Conservation (phyloP, 192 early-diverging fungal genomes). For the Jimgerdemannia flammicorona region DNA sequence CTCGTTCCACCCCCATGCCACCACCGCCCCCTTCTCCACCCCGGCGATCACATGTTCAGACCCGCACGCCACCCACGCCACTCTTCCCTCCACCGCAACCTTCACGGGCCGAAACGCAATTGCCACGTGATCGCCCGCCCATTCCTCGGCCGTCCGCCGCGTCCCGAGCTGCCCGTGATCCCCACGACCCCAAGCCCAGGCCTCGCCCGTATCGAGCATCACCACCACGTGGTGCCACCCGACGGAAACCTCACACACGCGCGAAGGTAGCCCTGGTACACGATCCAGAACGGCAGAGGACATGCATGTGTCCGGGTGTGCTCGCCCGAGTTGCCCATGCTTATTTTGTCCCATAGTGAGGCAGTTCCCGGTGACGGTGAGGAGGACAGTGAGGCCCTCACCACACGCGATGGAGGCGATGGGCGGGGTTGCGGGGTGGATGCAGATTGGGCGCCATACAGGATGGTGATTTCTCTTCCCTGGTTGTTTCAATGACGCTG, state of each 20-base stretch:
- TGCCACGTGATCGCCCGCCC: conserved; percentile 9
- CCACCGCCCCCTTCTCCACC: conserved; percentile 35
- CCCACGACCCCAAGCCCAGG: conserved; percentile 70
- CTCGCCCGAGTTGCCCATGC: conserved; percentile 56
- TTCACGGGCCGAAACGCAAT: neutral
- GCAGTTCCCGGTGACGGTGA: conserved; percentile 14
- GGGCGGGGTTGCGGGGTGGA: conserved; percentile 20
- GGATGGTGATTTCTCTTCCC: conserved; percentile 15
- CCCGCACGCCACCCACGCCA: conserved; percentile 53
- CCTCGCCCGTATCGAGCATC: conserved; percentile 17
- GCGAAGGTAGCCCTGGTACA: neutral
- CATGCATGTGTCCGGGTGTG: neutral
- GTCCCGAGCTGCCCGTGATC: conserved; percentile 72
- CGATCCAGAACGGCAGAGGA: neutral
- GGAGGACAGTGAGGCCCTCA: neutral
- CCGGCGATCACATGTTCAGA: conserved; percentile 72
- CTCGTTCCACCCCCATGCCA: conserved; percentile 93
- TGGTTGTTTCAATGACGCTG: neutral
- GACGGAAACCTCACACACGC: conserved; percentile 8
- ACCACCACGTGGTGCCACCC: conserved; percentile 60
- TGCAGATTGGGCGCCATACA: neutral
- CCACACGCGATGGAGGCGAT: conserved; percentile 2
- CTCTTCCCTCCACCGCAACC: conserved; percentile 15
- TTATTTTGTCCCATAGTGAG: conserved; percentile 51
- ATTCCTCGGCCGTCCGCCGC: conserved; percentile 5